Evolutionary conservation across 148 eudicot genomes (phyloP), one percentile per base, ranked within the genome.

Genomic region (Nyssa sinensis): DNA sequence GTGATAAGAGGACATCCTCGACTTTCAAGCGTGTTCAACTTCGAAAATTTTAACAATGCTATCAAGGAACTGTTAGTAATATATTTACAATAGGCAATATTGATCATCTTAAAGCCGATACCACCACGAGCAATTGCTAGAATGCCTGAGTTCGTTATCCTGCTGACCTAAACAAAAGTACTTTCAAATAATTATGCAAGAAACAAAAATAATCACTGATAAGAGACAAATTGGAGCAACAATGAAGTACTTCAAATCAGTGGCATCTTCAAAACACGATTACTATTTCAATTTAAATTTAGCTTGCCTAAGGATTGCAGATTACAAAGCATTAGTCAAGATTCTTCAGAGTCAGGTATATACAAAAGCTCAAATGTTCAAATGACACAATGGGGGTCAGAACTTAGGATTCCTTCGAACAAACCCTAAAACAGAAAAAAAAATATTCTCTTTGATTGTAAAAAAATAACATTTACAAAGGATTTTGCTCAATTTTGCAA

Each of bases 1-100:
- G 97, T 88, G 35, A 94, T 71, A 64, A 86, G 90, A 74, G 88
- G 87, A 66, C 97, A 94, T 64, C 96, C 96, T 81, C 98, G 86
- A 79, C 89, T 90, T 80, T 94, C 98, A 70, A 94, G 78, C 0
- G 95, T 90, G 80, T 82, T 87, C 71, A 94, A 67, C 62, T 87
- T 90, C 28, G 83, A 72, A 81, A 97, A 94, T 66, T 86, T 90
- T 49, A 97, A 92, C 44, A 94, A 74, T 9, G 97, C 82, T 57
- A 88, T 79, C 75, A 91, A 85, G 23, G 98, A 87, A 39, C 74
- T 66, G 68, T 94, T 93, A n/a, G 91, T 84, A 21, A 94, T 83
- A 9, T 80, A 79, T 24, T 77, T 81, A 79, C 98, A 94, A 77
- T 94, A 94, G 6, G 98, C 80, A 44, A 89, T 74, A 74, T 86